These are phyloP conservation scores for Macrolepiota dolichaula DNA, from an alignment of 768 basidiomycete species.

Conservation along the genomic window DNA sequence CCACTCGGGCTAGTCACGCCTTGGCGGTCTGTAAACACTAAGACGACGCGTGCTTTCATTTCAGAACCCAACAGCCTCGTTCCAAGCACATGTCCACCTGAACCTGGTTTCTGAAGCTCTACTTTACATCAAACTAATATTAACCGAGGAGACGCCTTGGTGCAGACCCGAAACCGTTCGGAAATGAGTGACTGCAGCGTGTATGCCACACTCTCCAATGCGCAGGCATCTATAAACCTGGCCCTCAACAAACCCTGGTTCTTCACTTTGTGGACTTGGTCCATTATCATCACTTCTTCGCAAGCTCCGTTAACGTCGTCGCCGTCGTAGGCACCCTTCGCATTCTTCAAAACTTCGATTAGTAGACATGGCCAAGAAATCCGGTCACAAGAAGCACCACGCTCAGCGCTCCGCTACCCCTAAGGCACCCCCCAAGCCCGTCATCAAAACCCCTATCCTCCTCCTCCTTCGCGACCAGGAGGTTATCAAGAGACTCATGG, in stretches of 20 bases:
- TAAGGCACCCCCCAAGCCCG: constrained; percentile 28
- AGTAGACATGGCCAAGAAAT: constrained; percentile 9
- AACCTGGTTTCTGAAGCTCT: constrained; percentile 4
- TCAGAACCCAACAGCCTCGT: constrained; percentile 23
- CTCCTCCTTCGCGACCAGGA: constrained; percentile 65
- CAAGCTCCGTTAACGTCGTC: neutral
- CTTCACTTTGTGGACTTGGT: constrained; percentile 10
- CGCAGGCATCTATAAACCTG: constrained; percentile 9
- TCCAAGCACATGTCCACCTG: constrained; percentile 11
- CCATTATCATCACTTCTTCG: constrained; percentile 1
- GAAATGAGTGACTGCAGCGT: constrained; percentile 9
- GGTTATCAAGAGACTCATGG: constrained; percentile 46
- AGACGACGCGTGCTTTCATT: constrained; percentile 1
- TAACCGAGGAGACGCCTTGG: neutral
- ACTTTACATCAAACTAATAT: constrained; percentile 10
- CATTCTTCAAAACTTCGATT: neutral
- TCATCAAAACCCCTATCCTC: constrained; percentile 47
- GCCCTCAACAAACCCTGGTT: neutral
- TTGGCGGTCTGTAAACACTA: neutral
- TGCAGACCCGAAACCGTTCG: constrained; percentile 8
- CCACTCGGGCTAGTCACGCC: neutral
- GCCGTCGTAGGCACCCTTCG: neutral
- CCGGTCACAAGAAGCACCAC: constrained; percentile 7
- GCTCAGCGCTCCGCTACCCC: neutral
- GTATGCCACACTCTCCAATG: constrained; percentile 9